Evolutionary conservation across 768 basidiomycete genomes (phyloP), one percentile per base, ranked within the genome.

Genomic region (Tulasnella sp.): DNA sequence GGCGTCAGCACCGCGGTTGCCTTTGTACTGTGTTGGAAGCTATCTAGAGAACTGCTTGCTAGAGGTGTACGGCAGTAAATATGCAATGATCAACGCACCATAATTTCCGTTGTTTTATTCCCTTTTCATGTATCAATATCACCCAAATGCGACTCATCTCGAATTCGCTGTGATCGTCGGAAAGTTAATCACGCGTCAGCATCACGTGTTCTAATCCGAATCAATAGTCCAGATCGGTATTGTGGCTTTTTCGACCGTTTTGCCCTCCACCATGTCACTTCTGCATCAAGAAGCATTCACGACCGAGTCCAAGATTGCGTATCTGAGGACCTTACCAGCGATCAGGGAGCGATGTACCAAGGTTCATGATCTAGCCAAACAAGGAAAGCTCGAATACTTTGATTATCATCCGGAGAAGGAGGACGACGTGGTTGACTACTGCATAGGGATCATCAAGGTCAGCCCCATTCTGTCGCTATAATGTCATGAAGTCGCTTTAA

Each of bases 301-400:
- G 12, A 35, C 5, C 34, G 20, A 10, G 10, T n/a, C 45, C 2
- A 22, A 53, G 35, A 55, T 56, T n/a, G 68, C 66, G 4, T 92
- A 91, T 61, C 76, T 95, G 37, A 80, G 83, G 28, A 89, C 86
- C 0, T 72, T 95, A 3, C 83, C 87, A 13, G 77, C 90, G n/a
- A 89, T 96, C 59, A 77, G 93, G 40, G 82, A 91, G 59, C 75
- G 88, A 37, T 98, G 90, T 64, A 62, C 66, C 9, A 73, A 73
- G 35, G 88, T 98, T 29, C 78, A 83, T 63, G 73, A 78, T 25
- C 78, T 93, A 16, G 91, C 87, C 10, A 68, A 76, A 63, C 61
- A 73, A 56, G 82, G 78, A 45, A 76, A 81, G 59, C 74, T 95
- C 9, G 69, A 90, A 58, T 91, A 87, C 65, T 93, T 93, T 61